Base-by-base conservation (phyloP, 78 protist genomes). In the Salpingoeca rosetta region DNA sequence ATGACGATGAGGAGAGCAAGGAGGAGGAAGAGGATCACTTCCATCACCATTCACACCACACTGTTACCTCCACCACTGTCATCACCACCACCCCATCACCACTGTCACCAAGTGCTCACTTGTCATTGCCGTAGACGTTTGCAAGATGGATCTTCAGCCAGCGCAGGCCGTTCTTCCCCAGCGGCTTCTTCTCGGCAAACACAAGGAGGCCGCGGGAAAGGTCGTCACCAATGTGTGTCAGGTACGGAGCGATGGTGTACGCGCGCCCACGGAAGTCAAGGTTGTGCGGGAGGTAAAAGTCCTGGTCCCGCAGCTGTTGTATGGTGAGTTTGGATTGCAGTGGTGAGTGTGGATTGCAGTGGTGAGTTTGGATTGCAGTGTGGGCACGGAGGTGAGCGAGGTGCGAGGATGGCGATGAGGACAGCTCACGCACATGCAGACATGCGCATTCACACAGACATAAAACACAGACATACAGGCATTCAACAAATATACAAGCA, bases 201-300 rank as follows among this genome's bases (percentile, higher is more conserved):
- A 65, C 73, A 75, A 97, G 83, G 85, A 96, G 57, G 7, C 93
- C 88, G 22, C 99, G 90, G 83, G 87, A 56, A 25, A 90, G 45
- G 80, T 97, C 99, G 22, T 87, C 76, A 74, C 97, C 98, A 43
- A 94, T 37, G 90, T 94, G 95, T 82, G 91, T 94, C 57, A 97
- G 84, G 85, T 94, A 92, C 27, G 97, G 97, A 45, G 97, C 94
- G 40, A 95, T 84, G 35, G 99, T 97, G 81, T 97, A 97, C 22
- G 93, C 93, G 39, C 99, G 93, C 31, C 98, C 99, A 12, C 99
- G 88, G 80, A 96, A 97, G 91, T 97, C 99, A n/a, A 94, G n/a
- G 86, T 92, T 94, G 90, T 88, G 92, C 25, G 99, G 97, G 81
- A 94, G 88, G 86, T 92, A 96, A 74, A 95, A 77, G n/a, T 39